A percentile compares a stretch with the other conserved stretches of the same genome.
These are phyloP conservation scores for Castanea crenata DNA, from an alignment of 306 rosid species.

Conservation along the genomic window DNA sequence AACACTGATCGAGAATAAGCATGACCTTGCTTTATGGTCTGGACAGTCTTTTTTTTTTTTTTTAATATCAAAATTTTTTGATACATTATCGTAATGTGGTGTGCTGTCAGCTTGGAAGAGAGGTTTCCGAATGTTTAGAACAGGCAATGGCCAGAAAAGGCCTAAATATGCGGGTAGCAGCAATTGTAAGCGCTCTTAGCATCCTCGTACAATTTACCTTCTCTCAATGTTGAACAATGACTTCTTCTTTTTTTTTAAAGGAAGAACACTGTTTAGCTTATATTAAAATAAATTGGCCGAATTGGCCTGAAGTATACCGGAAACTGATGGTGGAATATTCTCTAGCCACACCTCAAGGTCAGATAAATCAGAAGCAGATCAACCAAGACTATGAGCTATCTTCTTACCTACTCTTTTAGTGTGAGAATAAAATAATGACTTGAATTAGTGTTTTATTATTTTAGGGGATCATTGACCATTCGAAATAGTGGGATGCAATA, in stretches of 20 bases:
- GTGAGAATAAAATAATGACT: no score
- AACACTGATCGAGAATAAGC: neutral
- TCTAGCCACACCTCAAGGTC: no score
- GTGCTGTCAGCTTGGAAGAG: constrained; percentile 72
- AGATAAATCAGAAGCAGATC: no score
- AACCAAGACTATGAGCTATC: no score
- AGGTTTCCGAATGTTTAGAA: constrained; percentile 69
- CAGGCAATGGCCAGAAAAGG: constrained; percentile 65
- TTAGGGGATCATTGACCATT: neutral
- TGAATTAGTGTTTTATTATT: neutral
- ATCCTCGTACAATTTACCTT: neutral
- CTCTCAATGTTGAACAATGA: neutral
- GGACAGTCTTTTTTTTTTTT: neutral
- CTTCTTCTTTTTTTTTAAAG: no score
- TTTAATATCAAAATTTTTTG: neutral
- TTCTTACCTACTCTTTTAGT: no score
- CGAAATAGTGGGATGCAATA: neutral
- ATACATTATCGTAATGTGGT: neutral
- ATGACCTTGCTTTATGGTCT: neutral
- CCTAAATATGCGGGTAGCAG: constrained; percentile 68
- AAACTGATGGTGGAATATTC: no score
- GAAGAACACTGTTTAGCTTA: no score
- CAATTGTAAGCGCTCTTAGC: constrained; percentile 54
- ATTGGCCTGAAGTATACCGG: no score
- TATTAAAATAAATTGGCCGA: no score